A percentile compares a stretch with the other conserved stretches of the same genome.
Conservation (phyloP, 345 rosid genomes). For the Rhizophora mangle region DNA sequence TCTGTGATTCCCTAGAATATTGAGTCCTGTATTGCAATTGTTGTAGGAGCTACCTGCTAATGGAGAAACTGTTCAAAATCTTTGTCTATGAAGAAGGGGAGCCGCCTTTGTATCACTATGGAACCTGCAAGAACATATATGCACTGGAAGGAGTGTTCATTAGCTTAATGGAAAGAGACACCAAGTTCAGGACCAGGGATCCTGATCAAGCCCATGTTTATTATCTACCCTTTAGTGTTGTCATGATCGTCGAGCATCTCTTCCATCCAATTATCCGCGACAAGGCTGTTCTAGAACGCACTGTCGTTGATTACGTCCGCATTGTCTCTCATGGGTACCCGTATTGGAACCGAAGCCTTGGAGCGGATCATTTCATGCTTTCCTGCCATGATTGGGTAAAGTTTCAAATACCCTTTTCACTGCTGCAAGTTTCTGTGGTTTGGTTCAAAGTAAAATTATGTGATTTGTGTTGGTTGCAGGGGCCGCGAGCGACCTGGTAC, state of each 20-base stretch:
- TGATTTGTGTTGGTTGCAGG: slow-evolving; percentile 8
- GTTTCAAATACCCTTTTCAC: not conserved
- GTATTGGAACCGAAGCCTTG: slow-evolving; percentile 23
- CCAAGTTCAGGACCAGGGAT: slow-evolving; percentile 21
- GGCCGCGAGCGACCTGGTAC: slow-evolving; percentile 30
- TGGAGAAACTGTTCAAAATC: slow-evolving; percentile 61
- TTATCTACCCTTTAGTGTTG: slow-evolving; percentile 30
- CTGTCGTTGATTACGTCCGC: slow-evolving; percentile 16
- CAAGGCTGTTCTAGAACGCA: slow-evolving; percentile 27
- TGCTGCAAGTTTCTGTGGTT: not conserved
- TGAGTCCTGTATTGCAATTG: not conserved
- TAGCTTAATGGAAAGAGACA: slow-evolving; percentile 40
- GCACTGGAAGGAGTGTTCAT: slow-evolving; percentile 62
- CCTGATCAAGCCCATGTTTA: slow-evolving; percentile 22
- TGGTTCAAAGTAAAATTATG: not conserved
- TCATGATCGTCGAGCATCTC: slow-evolving; percentile 20
- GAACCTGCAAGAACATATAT: slow-evolving; percentile 58
- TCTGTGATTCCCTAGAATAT: not conserved
- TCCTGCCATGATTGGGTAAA: slow-evolving; percentile 34
- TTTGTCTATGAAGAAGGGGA: slow-evolving; percentile 67
- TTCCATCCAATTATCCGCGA: slow-evolving; percentile 19
- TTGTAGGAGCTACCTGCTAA: slow-evolving; percentile 51
- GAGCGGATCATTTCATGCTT: slow-evolving; percentile 34
- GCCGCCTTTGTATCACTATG: slow-evolving; percentile 58
- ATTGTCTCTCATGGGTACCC: slow-evolving; percentile 18